phyloP scores from a whole-genome alignment of 148 eudicot genomes.

The Arbutus unedo region DNA sequence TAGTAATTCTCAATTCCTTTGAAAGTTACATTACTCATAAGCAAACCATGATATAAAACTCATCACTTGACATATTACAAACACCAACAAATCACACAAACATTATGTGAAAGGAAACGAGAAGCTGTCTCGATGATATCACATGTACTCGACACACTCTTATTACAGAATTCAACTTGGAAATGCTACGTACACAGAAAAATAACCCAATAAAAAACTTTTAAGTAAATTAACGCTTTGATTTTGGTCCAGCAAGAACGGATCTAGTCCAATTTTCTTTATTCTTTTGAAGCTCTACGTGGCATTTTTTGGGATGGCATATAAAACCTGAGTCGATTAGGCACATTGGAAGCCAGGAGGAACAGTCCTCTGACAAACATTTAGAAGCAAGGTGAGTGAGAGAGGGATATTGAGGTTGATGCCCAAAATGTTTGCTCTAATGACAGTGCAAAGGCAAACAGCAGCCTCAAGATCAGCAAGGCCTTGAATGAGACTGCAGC shows the following conservation, averaged over 20 bases:
- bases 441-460: conserved; percentile 1
- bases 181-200: not conserved
- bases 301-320: too few species aligned
- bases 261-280: too few species aligned
- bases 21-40: not conserved
- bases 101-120: not conserved
- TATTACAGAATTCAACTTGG: not conserved
- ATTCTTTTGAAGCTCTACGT: too few species aligned
- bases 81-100: not conserved
- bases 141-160: not conserved
- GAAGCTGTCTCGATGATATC: not conserved
- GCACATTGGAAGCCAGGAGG: conserved; percentile 8
- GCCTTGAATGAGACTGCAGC: conserved; percentile 11
- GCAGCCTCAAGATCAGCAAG: conserved; percentile 11
- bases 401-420: conserved; percentile 8
- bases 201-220: not conserved
- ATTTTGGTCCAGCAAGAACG: too few species aligned
- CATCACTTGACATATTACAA: not conserved
- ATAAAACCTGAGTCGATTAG: not conserved
- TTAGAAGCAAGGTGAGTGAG: not conserved
- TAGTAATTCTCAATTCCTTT: not conserved
- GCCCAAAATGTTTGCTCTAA: conserved; percentile 8
- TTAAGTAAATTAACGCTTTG: not conserved
- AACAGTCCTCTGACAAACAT: not conserved
- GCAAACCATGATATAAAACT: not conserved